phyloP scores from a whole-genome alignment of 1,284 basidiomycete species.

The Boletus semigastroideus region DNA sequence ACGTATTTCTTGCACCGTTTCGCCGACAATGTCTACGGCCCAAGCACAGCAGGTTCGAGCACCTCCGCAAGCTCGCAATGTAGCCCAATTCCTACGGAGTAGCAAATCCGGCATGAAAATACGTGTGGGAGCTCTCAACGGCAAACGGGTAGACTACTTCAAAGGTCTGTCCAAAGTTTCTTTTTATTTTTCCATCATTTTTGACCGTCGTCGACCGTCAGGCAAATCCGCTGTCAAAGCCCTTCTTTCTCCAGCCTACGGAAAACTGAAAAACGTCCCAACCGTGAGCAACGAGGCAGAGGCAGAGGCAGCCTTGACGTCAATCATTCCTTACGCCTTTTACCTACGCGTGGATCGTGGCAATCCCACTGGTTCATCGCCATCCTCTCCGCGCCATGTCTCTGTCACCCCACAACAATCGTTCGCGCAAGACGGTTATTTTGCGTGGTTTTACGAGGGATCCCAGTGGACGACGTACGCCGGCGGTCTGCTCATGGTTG shows the following conservation, averaged over 20 bases:
- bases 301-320: constrained; percentile 69
- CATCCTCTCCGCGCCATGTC: constrained; percentile 77
- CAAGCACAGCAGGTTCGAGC: constrained; percentile 73
- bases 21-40: constrained; percentile 39
- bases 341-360: constrained; percentile 88
- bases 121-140: constrained; percentile 87
- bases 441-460: constrained; percentile 97
- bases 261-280: constrained; percentile 86
- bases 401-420: constrained; percentile 82
- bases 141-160: constrained; percentile 97
- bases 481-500: constrained; percentile 92
- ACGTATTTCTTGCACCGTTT: not conserved
- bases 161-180: constrained; percentile 57
- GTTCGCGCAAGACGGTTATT: constrained; percentile 80
- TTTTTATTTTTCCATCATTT: not conserved
- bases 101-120: constrained; percentile 88
- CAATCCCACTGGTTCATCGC: constrained; percentile 62
- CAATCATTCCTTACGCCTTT: constrained; percentile 83
- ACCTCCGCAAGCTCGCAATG: constrained; percentile 72
- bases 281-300: constrained; percentile 76
- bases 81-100: constrained; percentile 83
- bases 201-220: constrained; percentile 31
- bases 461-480: constrained; percentile 92
- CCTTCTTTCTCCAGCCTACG: constrained; percentile 86
- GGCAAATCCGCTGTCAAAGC: constrained; percentile 93